These are phyloP conservation scores for Microsporum ferrugineum DNA, from an alignment of 2,329 filamentous ascomycete species.

Conservation along the genomic window DNA sequence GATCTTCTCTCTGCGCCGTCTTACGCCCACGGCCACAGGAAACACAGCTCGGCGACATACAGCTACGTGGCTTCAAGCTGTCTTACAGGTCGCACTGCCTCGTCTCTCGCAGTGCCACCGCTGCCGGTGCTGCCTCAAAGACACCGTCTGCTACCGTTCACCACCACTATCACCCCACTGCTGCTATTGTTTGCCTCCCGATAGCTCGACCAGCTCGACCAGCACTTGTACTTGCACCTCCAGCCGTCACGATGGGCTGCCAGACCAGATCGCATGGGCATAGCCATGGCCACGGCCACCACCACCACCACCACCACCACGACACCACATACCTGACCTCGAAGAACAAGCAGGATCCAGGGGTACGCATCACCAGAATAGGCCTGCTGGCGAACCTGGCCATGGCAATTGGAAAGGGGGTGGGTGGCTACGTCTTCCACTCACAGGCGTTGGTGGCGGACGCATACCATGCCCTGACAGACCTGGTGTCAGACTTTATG, in stretches of 20 bases:
- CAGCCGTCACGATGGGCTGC: slow-evolving; percentile 23
- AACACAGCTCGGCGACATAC: not conserved
- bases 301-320: slow-evolving; percentile 64
- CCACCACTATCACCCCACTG: not conserved
- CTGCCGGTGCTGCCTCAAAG: not conserved
- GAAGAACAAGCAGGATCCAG: slow-evolving; percentile 77
- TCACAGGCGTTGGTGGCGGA: slow-evolving; percentile 89
- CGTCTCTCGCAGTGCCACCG: not conserved
- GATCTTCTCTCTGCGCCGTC: not conserved
- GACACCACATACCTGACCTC: slow-evolving; percentile 76
- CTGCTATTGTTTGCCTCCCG: not conserved
- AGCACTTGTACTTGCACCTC: not conserved
- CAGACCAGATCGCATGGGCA: slow-evolving; percentile 36
- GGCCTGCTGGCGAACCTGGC: slow-evolving; percentile 79
- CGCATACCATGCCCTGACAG: slow-evolving; percentile 88
- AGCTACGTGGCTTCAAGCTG: slow-evolving; percentile 3
- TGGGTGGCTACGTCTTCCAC: slow-evolving; percentile 88
- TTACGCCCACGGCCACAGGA: not conserved
- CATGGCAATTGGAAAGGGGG: slow-evolving; percentile 88
- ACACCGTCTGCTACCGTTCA: not conserved
- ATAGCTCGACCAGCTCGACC: slow-evolving; percentile 1
- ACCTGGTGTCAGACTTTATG: slow-evolving; percentile 87
- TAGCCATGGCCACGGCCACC: slow-evolving; percentile 45
- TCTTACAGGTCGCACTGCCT: not conserved
- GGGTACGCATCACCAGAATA: slow-evolving; percentile 84